Base-by-base conservation (phyloP, 345 rosid species). In the Euphorbia peplus region DNA sequence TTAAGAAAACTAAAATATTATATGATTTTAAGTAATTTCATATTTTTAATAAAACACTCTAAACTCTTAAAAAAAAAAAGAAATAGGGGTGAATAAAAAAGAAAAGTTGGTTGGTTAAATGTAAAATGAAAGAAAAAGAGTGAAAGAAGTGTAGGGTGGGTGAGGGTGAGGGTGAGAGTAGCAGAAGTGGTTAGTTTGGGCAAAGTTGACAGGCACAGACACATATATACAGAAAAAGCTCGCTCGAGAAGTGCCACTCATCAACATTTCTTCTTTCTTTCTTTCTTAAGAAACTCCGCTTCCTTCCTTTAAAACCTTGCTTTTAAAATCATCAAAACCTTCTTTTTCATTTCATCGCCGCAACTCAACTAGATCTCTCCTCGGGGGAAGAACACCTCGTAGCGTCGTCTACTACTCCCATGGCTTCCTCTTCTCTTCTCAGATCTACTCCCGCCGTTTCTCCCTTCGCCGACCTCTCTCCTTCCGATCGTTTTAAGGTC, bases 371-470 rank as follows among this genome's bases (percentile, higher is more conserved):
- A 3, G 6, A 18, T 35, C 39, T 26, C 26, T 41, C 50, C 28
- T 69, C 35, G 16, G 2, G 66, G 29, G 58, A 64, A 30, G 46
- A 46, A 61, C n/a, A n/a, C n/a, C 35, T 13, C 12, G 24, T 24
- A 4, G 35, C 21, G 12, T n/a, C n/a, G n/a, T n/a, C n/a, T n/a
- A n/a, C n/a, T n/a, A 16, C n/a, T 18, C 29, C 71, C 64, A 93
- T 91, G 99, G 90, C 95, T 5, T 76, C 78, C 76, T 84, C 95
- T 51, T 78, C 87, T 60, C 81, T 87, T 57, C 32, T 87, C 82
- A 84, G 96, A 89, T 88, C 95, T 56, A 61, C 88, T 15, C 59
- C 87, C 72, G 56, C 82, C 73, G 66, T 78, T 70, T 12, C 87
- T 44, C 72, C 70, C 12, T 50, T 71, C 16, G 66, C 85, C 73